Base-by-base conservation (phyloP, 352 stramenopile genomes). In the Globisporangium solare region DNA sequence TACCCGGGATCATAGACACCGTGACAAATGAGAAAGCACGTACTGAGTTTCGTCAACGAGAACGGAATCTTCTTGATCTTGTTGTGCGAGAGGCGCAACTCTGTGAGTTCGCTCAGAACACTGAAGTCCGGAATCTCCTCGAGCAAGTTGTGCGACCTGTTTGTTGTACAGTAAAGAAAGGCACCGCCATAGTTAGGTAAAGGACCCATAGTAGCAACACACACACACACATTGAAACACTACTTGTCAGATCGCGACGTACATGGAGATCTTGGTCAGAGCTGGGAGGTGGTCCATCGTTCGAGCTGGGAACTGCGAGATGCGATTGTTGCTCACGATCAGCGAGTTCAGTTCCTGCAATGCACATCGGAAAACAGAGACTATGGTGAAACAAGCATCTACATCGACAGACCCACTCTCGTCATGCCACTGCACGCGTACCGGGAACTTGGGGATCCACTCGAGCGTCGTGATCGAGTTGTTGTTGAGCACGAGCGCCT, bases 211-310 rank as follows among this genome's bases (percentile, higher is more conserved):
- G 27, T 35, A 35, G 2, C 2, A 35, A 35, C 27, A 35, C 6
- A 35, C 27, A 35, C 35, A 35, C 35, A 46, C 5, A 15, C 6
- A 35, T 35, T 35, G 5, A 10, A 35, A 35, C n/a, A n/a, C 27
- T 35, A 8, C 10, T 35, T 35, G 7, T 1, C 27, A 35, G 10
- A 6, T 35, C 27, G 27, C 27, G 6, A 48, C 32, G n/a, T 71
- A 92, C 84, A 94, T 89, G 37, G 83, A 92, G 56, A 94, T 83
- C 68, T 94, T 94, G 54, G 73, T 92, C 2, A 94, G 62, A 35
- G 72, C 82, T 13, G 83, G 82, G 17, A 94, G 66, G 31, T 77
- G 76, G 7, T 86, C 79, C 21, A 94, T 54, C 12, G 76, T 73
- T 8, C 79, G 79, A 31, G 78, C 63, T 6, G 74, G 66, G 37